A percentile compares a stretch with the other conserved stretches of the same genome.
These are phyloP conservation scores for Komagataella ulmi DNA, from an alignment of 805 yeast species.

Conservation along the genomic window DNA sequence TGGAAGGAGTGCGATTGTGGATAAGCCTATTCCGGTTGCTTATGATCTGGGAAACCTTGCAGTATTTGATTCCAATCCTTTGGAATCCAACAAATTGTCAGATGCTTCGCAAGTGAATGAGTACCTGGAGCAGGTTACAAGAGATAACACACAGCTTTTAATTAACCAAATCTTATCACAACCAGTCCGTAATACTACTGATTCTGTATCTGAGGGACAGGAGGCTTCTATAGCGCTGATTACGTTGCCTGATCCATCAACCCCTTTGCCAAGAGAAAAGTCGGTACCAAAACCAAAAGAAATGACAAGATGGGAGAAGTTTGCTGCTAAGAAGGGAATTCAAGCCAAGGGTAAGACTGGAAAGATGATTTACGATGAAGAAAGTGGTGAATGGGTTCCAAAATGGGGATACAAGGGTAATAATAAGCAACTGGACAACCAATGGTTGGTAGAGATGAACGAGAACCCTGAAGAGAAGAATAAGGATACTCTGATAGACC, in stretches of 20 bases:
- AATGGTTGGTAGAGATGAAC: conserved; percentile 87
- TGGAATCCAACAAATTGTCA: conserved; percentile 46
- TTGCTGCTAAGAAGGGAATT: conserved; percentile 94
- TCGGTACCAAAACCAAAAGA: conserved; percentile 88
- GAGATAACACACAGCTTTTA: conserved; percentile 88
- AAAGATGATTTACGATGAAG: conserved; percentile 83
- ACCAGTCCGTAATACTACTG: conserved; percentile 82
- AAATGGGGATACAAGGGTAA: conserved; percentile 97
- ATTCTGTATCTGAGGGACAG: conserved; percentile 44
- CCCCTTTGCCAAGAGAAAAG: conserved; percentile 87
- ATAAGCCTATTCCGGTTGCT: conserved; percentile 78
- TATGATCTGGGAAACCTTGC: conserved; percentile 88
- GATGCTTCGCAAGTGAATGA: conserved; percentile 46
- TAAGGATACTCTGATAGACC: conserved; percentile 64
- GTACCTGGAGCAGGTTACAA: conserved; percentile 49
- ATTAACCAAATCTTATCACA: conserved; percentile 83
- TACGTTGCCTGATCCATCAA: conserved; percentile 71
- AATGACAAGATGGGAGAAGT: conserved; percentile 91
- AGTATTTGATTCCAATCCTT: conserved; percentile 79
- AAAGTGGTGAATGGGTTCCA: conserved; percentile 86
- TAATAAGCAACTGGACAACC: conserved; percentile 75
- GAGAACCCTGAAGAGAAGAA: conserved; percentile 56
- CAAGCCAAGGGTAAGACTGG: conserved; percentile 82
- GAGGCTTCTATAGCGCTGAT: conserved; percentile 68
- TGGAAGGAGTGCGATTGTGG: conserved; percentile 71